phyloP scores from a whole-genome alignment of 2,329 filamentous ascomycete genomes.

The Aureobasidium mangrovei region DNA sequence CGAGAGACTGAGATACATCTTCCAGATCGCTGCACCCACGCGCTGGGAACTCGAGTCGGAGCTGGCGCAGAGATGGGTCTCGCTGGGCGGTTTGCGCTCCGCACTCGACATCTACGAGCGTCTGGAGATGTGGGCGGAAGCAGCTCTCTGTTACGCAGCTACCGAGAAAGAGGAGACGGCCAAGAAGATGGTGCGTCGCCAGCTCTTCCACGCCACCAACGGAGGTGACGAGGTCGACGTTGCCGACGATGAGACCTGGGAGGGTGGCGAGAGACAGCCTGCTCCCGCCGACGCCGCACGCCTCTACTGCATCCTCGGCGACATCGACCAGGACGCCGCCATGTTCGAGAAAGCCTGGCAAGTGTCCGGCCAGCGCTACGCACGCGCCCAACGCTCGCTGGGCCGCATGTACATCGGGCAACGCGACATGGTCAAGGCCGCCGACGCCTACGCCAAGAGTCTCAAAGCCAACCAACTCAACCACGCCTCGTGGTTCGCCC shows the following conservation, averaged over 20 bases:
- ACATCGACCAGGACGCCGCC: conserved; percentile 64
- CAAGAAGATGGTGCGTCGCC: conserved; percentile 62
- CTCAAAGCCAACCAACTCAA: conserved; percentile 73
- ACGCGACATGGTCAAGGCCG: conserved; percentile 59
- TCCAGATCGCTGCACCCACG: conserved; percentile 73
- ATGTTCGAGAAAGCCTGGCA: conserved; percentile 86
- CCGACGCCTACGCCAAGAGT: conserved; percentile 68
- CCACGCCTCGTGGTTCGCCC: conserved; percentile 75
- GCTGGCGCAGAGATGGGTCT: conserved; percentile 84
- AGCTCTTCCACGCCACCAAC: conserved; percentile 62
- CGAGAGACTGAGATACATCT: conserved; percentile 73
- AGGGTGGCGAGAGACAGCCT: conserved; percentile 61
- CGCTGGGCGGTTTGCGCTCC: conserved; percentile 75
- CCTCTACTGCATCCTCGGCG: conserved; percentile 86
- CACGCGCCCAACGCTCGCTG: conserved; percentile 78
- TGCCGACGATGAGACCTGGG: conserved; percentile 40
- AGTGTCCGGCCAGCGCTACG: conserved; percentile 70
- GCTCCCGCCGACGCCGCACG: conserved; percentile 75
- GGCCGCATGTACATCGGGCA: conserved; percentile 66
- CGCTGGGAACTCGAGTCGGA: conserved; percentile 93
- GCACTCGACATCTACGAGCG: conserved; percentile 95
- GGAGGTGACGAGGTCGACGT: conserved; percentile 28
- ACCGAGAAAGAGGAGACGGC: conserved; percentile 79
- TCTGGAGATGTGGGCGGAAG: conserved; percentile 88
- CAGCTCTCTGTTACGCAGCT: conserved; percentile 76